A percentile compares a stretch with the other conserved stretches of the same genome.
Evolutionary conservation across 169 alveolate genomes (phyloP).

Genomic region (Cryptosporidium felis): DNA sequence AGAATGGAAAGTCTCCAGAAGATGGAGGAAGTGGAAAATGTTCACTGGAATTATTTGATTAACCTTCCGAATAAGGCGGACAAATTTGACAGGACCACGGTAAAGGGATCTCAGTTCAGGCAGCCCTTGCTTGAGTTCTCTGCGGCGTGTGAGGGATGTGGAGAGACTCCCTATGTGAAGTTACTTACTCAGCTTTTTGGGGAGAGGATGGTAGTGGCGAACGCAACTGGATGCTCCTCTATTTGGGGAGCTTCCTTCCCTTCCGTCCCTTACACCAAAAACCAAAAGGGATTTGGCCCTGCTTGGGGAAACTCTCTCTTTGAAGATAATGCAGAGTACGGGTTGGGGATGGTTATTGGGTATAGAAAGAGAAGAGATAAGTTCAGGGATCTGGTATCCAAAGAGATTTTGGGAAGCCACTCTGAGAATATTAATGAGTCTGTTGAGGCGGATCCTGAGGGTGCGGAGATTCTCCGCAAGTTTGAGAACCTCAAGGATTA

Average conservation of each 20-base stretch:
- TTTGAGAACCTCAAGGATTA: constrained; percentile 24
- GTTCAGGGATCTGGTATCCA: constrained; percentile 28
- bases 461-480: not conserved
- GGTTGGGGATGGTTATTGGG: constrained; percentile 77
- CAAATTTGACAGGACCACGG: constrained; percentile 74
- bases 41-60: constrained; percentile 75
- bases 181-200: constrained; percentile 78
- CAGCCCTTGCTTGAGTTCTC: constrained; percentile 79
- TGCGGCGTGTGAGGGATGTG: constrained; percentile 82
- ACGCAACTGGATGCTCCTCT: constrained; percentile 81
- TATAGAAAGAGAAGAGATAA: constrained; percentile 41
- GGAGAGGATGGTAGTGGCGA: constrained; percentile 78
- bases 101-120: constrained; percentile 78
- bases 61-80: constrained; percentile 73
- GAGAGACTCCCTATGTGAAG: constrained; percentile 81
- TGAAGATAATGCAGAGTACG: constrained; percentile 82
- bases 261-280: constrained; percentile 73
- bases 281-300: constrained; percentile 78
- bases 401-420: not conserved
- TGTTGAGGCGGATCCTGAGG: not conserved
- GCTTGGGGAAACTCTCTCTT: constrained; percentile 81
- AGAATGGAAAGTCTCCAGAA: constrained; percentile 70
- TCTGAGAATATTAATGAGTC: not conserved
- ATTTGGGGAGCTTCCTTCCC: constrained; percentile 81
- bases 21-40: constrained; percentile 58